Evolutionary conservation across 495 filamentous ascomycete species (phyloP), one percentile per base, ranked within the genome.

Genomic region (Xylaria acuta): DNA sequence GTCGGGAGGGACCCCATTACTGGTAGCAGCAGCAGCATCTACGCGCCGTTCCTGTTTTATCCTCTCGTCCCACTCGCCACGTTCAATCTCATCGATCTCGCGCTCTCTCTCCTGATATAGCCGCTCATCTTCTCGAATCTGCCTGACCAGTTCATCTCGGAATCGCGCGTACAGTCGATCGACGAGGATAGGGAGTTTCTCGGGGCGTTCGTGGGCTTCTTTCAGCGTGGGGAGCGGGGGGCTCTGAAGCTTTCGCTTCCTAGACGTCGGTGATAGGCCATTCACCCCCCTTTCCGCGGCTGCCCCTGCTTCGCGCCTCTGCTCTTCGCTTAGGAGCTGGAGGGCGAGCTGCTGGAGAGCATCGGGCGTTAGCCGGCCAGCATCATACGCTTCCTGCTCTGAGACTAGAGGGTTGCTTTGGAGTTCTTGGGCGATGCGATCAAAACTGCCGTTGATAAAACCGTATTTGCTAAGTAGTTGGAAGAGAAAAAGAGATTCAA

Each of bases 401-500:
- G 87, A 90, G 77, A 97, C 83, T 58, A 92, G 83, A 9, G 85
- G 82, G 77, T 94, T 93, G 74, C 86, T 89, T 78, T 89, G 88
- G 74, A 99, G 85, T 34, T 89, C 81, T 59, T 92, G 86, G 64
- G 95, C 95, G 69, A 97, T 93, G 53, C 84, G 84, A 58, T 80
- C 81, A 79, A 98, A 98, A 67, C 87, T 89, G 56, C 88, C 75
- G 22, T 88, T 84, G 58, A 90, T 86, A 69, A 88, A 82, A 76
- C 92, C 92, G 79, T 90, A 86, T 49, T 87, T 77, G 36, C 74
- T 74, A 59, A 99, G 88, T 12, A 92, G 91, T 81, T 97, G 94
- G 82, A 97, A 96, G 73, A 99, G 89, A 69, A 98, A 88, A 25
- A 98, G 87, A 43, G 89, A 90, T 86, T 98, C 95, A 84, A 97